Conservation (phyloP, 345 rosid genomes). For the Hibiscus mutabilis region DNA sequence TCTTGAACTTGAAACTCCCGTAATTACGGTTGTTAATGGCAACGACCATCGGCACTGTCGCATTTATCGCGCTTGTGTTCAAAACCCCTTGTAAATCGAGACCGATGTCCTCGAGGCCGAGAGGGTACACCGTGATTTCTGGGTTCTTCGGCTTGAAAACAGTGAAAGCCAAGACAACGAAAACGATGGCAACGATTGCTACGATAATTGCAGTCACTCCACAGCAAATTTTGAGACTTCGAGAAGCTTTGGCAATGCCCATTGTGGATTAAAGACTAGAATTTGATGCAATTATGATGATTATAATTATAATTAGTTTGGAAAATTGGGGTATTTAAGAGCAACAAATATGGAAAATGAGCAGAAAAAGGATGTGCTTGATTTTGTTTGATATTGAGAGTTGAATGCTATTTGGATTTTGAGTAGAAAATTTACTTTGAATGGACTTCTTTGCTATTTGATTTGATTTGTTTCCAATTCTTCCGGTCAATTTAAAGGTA, state of each 20-base stretch:
- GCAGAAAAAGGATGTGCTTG: background rate
- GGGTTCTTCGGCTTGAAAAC: constrained; percentile 44
- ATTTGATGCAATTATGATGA: too few species aligned
- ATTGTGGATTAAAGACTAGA: background rate
- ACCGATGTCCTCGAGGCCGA: constrained; percentile 21
- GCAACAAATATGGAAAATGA: background rate
- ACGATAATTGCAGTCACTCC: constrained; percentile 17
- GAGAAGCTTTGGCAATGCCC: background rate
- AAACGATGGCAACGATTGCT: constrained; percentile 4
- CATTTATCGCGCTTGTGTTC: constrained; percentile 5
- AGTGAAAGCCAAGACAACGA: constrained; percentile 24
- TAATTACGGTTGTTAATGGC: constrained; percentile 35
- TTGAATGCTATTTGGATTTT: background rate
- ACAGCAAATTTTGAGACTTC: constrained; percentile 19
- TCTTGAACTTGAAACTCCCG: constrained; percentile 32
- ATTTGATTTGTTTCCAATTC: background rate
- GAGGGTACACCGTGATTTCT: constrained; percentile 18
- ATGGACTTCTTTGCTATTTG: background rate
- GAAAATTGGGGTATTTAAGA: background rate
- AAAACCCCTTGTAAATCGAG: background rate
- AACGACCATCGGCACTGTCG: constrained; percentile 15
- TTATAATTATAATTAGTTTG: background rate
- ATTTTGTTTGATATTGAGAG: background rate
- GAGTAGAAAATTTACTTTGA: background rate
- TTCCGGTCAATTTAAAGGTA: too few species aligned